Base-by-base conservation (phyloP, 108 stramenopile genomes). In the Nitzschia sp. region DNA sequence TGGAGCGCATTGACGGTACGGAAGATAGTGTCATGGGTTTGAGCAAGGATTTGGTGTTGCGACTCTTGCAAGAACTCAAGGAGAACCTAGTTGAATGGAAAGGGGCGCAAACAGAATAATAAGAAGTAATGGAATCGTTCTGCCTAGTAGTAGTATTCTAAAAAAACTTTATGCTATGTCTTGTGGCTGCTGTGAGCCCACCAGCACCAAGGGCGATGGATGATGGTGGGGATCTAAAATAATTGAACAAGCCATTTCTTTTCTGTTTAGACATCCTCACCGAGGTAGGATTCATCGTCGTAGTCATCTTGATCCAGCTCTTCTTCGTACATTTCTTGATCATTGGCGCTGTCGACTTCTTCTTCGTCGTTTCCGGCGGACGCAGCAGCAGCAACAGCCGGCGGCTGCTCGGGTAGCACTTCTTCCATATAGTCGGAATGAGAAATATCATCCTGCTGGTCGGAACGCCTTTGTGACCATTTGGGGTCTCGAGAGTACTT, bases 11-110 rank as follows among this genome's bases (percentile, higher is more conserved):
- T 74, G 93, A 94, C 64, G 93, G 93, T 29, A 86, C 93, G 0
- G 85, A 89, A 66, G 90, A 94, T 67, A 82, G 83, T 66, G 90
- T 94, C 53, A 90, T 94, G 93, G 93, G 93, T 11, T 59, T 90
- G 47, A 90, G 89, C 62, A 86, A 90, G 67, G 82, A 70, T 55
- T 58, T 90, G 48, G 89, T 90, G 0, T 47, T 47, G 23, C 32
- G 59, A 38, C 55, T 90, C 18, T 68, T 90, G 21, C 17, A 72
- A 19, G 84, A 90, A 32, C 34, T 90, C 33, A 64, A 58, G 29
- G 71, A 74, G 32, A 79, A 83, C 49, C 23, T 88, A 27, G n/a
- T n/a, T n/a, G 38, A 63, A 33, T 54, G 24, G 17, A 11, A 62
- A 17, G 2, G 42, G 21, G 21, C 27, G 53, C 11, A 45, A 45